Percentiles rank a stretch among this genome's conserved stretches.
Evolutionary conservation across 192 early-diverging fungal genomes (phyloP).

Genomic region (Thoreauomyces humboldtii): DNA sequence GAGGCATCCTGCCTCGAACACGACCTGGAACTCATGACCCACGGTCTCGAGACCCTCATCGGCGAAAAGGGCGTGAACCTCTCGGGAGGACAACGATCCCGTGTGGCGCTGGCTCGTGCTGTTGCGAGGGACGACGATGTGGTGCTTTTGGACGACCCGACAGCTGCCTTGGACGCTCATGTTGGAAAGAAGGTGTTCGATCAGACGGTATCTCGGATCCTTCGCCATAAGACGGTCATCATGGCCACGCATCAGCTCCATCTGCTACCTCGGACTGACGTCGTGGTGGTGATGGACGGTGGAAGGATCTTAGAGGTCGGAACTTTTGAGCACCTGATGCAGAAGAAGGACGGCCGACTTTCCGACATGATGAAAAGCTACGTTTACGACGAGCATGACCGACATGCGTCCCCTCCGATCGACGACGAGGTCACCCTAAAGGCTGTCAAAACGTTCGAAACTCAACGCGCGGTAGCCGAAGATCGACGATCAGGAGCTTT

Average conservation of each 20-base stretch:
- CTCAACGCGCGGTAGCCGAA: constrained; percentile 46
- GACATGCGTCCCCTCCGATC: too few species aligned
- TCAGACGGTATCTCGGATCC: constrained; percentile 41
- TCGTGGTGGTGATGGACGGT: constrained; percentile 65
- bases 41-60: constrained; percentile 35
- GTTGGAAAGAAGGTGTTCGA: constrained; percentile 34
- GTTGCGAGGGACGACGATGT: constrained; percentile 59
- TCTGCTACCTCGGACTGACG: constrained; percentile 63
- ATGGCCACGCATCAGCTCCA: constrained; percentile 77
- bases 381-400: neutral
- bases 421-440: neutral
- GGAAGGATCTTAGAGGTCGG: constrained; percentile 63
- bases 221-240: constrained; percentile 68
- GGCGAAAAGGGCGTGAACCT: constrained; percentile 86
- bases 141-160: constrained; percentile 30
- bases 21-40: constrained; percentile 31
- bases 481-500: neutral
- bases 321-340: constrained; percentile 27
- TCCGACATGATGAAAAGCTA: neutral
- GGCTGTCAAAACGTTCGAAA: constrained; percentile 41
- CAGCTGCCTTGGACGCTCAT: constrained; percentile 51
- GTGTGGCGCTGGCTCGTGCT: constrained; percentile 60
- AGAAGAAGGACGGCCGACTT: neutral
- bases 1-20: constrained; percentile 22
- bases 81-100: constrained; percentile 88